Conservation (phyloP, 345 rosid genomes). For the Aegle marmelos region DNA sequence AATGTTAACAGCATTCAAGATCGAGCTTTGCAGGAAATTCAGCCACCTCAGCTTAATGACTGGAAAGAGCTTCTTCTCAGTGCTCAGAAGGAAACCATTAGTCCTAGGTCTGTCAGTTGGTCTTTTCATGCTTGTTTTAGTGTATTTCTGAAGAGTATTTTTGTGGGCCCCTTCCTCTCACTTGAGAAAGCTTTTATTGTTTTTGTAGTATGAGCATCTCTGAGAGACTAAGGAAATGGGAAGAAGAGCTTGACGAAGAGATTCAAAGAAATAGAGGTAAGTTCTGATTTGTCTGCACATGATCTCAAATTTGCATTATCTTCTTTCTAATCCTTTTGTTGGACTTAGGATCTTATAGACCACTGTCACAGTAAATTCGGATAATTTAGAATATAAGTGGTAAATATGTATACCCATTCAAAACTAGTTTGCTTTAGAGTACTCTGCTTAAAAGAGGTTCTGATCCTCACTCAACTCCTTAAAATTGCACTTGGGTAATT, state of each 20-base stretch:
- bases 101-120: conserved; percentile 48
- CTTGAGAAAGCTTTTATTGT: conserved; percentile 18
- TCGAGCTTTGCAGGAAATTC: conserved; percentile 54
- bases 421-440: background rate
- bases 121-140: conserved; percentile 9
- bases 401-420: background rate
- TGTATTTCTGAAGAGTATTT: background rate
- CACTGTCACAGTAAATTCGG: background rate
- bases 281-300: conserved; percentile 10
- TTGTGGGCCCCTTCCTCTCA: background rate
- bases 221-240: conserved; percentile 69
- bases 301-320: background rate
- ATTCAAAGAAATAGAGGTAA: conserved; percentile 68
- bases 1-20: conserved; percentile 31
- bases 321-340: background rate
- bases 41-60: conserved; percentile 43
- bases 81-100: conserved; percentile 35
- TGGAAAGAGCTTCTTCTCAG: conserved; percentile 34
- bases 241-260: conserved; percentile 89
- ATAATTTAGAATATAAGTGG: background rate
- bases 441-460: background rate
- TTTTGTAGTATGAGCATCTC: conserved; percentile 46
- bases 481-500: background rate
- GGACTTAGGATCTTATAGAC: background rate
- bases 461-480: background rate